Percentiles rank a stretch among this genome's conserved stretches.
Conservation (phyloP, 495 filamentous ascomycete genomes). For the Penicillium bialowiezense region DNA sequence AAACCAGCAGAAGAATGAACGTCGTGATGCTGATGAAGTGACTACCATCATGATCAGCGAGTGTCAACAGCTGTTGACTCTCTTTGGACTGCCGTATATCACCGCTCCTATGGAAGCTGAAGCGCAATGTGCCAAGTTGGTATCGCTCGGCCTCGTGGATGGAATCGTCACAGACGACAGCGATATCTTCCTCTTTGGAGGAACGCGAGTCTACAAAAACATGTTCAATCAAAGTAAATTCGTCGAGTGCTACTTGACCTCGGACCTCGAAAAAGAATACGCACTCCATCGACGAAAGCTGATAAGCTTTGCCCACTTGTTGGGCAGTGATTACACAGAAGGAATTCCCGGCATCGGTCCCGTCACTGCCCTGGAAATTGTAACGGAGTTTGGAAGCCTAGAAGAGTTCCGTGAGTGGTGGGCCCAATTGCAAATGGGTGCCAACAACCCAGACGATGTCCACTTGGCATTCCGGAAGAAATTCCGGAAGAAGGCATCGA, state of each 20-base stretch:
- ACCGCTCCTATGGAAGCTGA: conserved; percentile 99
- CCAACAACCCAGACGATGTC: conserved; percentile 29
- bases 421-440: conserved; percentile 65
- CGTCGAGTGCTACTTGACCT: conserved; percentile 91
- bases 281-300: conserved; percentile 77
- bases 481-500: conserved; percentile 75
- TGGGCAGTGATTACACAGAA: conserved; percentile 93
- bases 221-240: conserved; percentile 98
- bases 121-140: conserved; percentile 93
- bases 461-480: conserved; percentile 72
- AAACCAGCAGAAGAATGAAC: conserved; percentile 91
- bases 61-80: conserved; percentile 83
- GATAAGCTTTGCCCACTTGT: conserved; percentile 81
- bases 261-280: conserved; percentile 85
- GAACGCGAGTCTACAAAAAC: conserved; percentile 95
- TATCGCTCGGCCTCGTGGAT: conserved; percentile 81
- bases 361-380: conserved; percentile 86
- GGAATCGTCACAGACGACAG: conserved; percentile 98
- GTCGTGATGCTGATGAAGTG: conserved; percentile 93
- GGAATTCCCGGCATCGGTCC: conserved; percentile 87
- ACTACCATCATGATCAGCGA: conserved; percentile 91
- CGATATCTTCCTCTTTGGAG: conserved; percentile 96
- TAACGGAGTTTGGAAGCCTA: conserved; percentile 78
- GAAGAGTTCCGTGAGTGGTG: conserved; percentile 84
- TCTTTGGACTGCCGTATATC: conserved; percentile 94